Base-by-base conservation (phyloP, 805 yeast species). In the Wickerhamiella bombiphila region DNA sequence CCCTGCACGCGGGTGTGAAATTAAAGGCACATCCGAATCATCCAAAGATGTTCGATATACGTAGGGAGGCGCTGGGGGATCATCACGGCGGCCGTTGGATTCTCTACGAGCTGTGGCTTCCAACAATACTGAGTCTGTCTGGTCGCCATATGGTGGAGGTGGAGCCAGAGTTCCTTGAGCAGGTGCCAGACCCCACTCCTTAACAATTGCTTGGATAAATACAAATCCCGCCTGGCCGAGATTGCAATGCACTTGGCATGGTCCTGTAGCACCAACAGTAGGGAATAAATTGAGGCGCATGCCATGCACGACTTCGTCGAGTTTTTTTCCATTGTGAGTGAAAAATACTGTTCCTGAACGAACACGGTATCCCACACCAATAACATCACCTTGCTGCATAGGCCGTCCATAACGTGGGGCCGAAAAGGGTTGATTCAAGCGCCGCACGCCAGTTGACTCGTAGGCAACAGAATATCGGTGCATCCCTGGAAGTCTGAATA, bases 111-210 rank as follows among this genome's bases (percentile, higher is more conserved):
- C 34, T 4, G 49, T 40, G 21, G 43, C 38, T 15, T 43, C 48
- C 13, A 88, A 59, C 38, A 88, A 57, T 3, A 85, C 73, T 54
- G 86, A 94, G 34, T 75, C 75, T 32, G 72, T 74, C 50, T 76
- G 85, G 40, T 76, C 72, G 35, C 81, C 80, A 58, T 88, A 88
- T 7, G 91, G 77, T 1, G 98, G 98, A 2, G 97, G 94, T 4
- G 97, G 93, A 3, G 93, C 78, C 41, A 85, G 78, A 35, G 68
- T 70, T 1, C 97, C 98, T 47, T 77, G 80, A 29, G 78, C 66
- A 2, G 91, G 88, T n/a, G 93, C 94, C 50, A 79, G 77, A 4
- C 94, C 94, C 95, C 95, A 85, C 55, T 80, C 83, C 55, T 85
- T 85, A 28, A 86, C 94, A 53, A 85, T 83, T 2, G 82, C 95